Percentiles rank a stretch among this genome's conserved stretches.
phyloP scores from a whole-genome alignment of 129 eudicot genomes.

The Heracleum sosnowskyi region DNA sequence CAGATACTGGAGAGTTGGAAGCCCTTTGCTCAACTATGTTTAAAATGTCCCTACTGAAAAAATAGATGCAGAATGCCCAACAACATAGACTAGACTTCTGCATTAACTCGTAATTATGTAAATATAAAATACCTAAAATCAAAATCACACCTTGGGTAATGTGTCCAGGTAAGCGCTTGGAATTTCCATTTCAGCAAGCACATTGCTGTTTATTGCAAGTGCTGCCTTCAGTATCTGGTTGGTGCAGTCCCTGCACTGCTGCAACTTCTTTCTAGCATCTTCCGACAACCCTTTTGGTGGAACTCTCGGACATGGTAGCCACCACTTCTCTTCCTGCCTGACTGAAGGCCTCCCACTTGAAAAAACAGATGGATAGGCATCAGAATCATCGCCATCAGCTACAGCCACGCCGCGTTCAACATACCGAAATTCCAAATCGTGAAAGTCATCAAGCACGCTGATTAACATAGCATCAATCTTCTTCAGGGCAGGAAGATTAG shows the following conservation, averaged over 20 bases:
- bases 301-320: constrained; percentile 94
- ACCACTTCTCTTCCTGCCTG: constrained; percentile 98
- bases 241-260: constrained; percentile 83
- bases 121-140: neutral
- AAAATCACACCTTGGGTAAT: constrained; percentile 64
- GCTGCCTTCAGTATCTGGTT: constrained; percentile 96
- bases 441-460: constrained; percentile 70
- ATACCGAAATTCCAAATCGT: constrained; percentile 68
- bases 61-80: neutral
- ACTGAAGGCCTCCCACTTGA: constrained; percentile 65
- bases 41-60: neutral
- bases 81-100: neutral
- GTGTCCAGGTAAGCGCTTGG: constrained; percentile 72
- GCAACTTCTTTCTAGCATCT: constrained; percentile 71
- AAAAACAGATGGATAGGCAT: constrained; percentile 29
- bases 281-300: constrained; percentile 78
- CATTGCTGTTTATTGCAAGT: constrained; percentile 76
- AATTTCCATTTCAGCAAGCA: constrained; percentile 89
- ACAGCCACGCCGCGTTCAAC: constrained; percentile 61
- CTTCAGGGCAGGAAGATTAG: constrained; percentile 85
- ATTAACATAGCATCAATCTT: constrained; percentile 84
- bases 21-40: neutral
- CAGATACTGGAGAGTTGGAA: neutral
- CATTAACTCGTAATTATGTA: neutral
- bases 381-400: constrained; percentile 43